Percentiles rank a stretch among this genome's conserved stretches.
Conservation (phyloP, 176 grass and related monocot genomes). For the Otatea glauca region DNA sequence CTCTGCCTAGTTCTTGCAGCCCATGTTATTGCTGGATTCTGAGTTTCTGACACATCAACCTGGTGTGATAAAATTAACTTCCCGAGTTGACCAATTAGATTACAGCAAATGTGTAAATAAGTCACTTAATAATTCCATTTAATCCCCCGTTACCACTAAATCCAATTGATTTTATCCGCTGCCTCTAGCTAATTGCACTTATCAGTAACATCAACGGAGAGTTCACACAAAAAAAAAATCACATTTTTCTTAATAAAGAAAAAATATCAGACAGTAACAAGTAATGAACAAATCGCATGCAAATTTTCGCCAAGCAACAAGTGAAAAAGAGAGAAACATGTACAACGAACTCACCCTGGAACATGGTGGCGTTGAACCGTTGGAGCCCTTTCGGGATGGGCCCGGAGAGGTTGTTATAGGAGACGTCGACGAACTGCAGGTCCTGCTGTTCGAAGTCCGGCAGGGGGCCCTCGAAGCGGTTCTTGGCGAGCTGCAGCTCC, state of each 20-base stretch:
- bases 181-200: neutral
- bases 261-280: neutral
- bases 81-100: neutral
- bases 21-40: neutral
- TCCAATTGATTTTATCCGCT: neutral
- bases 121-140: neutral
- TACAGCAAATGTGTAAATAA: neutral
- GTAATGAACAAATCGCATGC: neutral
- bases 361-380: constrained; percentile 22
- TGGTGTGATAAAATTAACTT: neutral
- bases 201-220: neutral
- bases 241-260: too few species aligned
- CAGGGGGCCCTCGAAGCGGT: constrained; percentile 56
- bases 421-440: constrained; percentile 48
- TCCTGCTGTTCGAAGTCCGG: constrained; percentile 53
- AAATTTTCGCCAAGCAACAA: too few species aligned
- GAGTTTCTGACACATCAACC: neutral
- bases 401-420: constrained; percentile 67
- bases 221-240: neutral
- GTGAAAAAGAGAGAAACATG: neutral
- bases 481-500: constrained; percentile 48
- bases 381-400: constrained; percentile 52
- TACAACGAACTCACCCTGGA: constrained; percentile 59
- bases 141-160: neutral
- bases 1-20: neutral